phyloP scores from a whole-genome alignment of 495 filamentous ascomycete species.

The Bathelium albidoporum region DNA sequence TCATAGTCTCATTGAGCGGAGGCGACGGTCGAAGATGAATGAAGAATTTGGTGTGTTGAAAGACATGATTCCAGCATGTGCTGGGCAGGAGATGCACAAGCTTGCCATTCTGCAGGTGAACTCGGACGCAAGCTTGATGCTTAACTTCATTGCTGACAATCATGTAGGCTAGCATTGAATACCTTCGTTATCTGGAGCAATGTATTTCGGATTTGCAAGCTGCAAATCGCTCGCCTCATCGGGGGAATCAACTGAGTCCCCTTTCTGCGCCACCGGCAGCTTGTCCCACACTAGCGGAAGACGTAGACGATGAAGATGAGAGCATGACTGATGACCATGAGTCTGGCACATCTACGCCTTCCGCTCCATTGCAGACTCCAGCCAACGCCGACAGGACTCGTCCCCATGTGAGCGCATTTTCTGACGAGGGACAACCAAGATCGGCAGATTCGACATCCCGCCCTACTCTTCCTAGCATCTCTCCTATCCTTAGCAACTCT shows the following conservation, averaged over 20 bases:
- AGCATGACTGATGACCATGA: conserved; percentile 20
- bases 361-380: conserved; percentile 24
- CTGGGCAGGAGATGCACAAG: conserved; percentile 94
- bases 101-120: conserved; percentile 86
- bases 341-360: conserved; percentile 9
- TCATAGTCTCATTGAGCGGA: conserved; percentile 86
- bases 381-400: background rate
- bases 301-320: conserved; percentile 24
- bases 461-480: background rate
- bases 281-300: background rate
- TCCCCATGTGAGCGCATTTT: background rate
- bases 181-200: conserved; percentile 85
- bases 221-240: conserved; percentile 28
- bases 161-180: conserved; percentile 82
- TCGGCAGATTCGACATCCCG: background rate
- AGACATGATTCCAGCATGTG: conserved; percentile 89
- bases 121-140: conserved; percentile 1
- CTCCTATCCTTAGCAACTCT: background rate
- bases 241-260: background rate
- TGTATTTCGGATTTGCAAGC: conserved; percentile 76
- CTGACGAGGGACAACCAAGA: conserved; percentile 3
- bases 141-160: conserved; percentile 14
- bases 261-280: background rate
- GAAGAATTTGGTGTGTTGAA: conserved; percentile 93
- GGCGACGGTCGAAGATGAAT: conserved; percentile 95